A percentile compares a stretch with the other conserved stretches of the same genome.
These are phyloP conservation scores for Uronychia setigera DNA, from an alignment of 73 alveolate genomes.

Conservation along the genomic window DNA sequence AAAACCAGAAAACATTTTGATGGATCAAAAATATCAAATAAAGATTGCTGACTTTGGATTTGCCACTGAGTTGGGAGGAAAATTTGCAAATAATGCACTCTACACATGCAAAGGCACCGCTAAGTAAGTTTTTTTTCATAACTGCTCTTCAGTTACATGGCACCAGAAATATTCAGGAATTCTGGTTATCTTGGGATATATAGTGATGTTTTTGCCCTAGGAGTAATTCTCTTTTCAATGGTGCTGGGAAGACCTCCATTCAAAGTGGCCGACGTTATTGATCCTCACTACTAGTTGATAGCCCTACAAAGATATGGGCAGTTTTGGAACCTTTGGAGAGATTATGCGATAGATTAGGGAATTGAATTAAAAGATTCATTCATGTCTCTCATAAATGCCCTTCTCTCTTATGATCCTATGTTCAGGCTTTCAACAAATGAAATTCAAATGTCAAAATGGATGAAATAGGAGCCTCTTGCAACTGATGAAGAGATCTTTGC, in stretches of 20 bases:
- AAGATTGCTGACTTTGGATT: slow-evolving; percentile 53
- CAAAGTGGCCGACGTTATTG: slow-evolving; percentile 27
- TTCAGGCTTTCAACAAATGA: slow-evolving; percentile 16
- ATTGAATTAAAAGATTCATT: not conserved
- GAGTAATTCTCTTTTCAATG: slow-evolving; percentile 59
- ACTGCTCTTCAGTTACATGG: slow-evolving; percentile 57
- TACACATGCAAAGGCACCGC: slow-evolving; percentile 41
- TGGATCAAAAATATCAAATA: slow-evolving; percentile 18
- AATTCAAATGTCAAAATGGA: slow-evolving; percentile 6
- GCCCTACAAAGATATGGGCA: slow-evolving; percentile 2
- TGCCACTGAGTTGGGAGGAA: slow-evolving; percentile 18
- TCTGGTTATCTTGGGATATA: slow-evolving; percentile 31
- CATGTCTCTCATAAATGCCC: slow-evolving; percentile 6
- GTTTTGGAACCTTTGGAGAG: slow-evolving; percentile 26
- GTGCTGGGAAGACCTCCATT: slow-evolving; percentile 64
- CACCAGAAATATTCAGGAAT: slow-evolving; percentile 54
- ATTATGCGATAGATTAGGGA: slow-evolving; percentile 16
- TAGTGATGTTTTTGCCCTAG: slow-evolving; percentile 66
- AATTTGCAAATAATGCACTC: not conserved
- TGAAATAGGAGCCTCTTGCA: not conserved
- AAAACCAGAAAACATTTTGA: slow-evolving; percentile 39
- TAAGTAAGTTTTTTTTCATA: not conserved
- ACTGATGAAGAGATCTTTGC: slow-evolving; percentile 1
- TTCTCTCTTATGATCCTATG: slow-evolving; percentile 15
- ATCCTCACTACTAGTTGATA: slow-evolving; percentile 4